Percentiles rank a stretch among this genome's conserved stretches.
phyloP scores from a whole-genome alignment of 116 monocot species.

The Zostera marina region DNA sequence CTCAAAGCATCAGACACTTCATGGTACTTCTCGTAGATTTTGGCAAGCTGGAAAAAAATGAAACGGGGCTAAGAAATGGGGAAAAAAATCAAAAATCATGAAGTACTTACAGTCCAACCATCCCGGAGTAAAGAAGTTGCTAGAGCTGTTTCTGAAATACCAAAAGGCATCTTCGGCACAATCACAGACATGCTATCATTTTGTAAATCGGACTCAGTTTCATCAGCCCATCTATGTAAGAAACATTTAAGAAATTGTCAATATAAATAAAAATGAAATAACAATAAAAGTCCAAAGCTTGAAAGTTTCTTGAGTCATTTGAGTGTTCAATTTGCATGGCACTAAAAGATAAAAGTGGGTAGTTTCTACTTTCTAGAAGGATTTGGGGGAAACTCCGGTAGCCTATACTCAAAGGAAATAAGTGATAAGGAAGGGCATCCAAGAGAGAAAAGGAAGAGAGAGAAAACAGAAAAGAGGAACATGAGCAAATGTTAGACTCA shows the following conservation, averaged over 20 bases:
- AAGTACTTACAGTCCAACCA: slow-evolving; percentile 89
- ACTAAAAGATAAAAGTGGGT: too few relatives aligned
- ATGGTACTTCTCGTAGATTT: slow-evolving; percentile 98
- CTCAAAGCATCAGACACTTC: slow-evolving; percentile 80
- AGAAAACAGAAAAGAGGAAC: too few relatives aligned
- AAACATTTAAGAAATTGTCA: neutral
- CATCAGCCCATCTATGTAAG: neutral
- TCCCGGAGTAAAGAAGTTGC: slow-evolving; percentile 87
- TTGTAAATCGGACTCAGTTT: slow-evolving; percentile 5
- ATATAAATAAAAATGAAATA: too few relatives aligned
- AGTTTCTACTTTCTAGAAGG: too few relatives aligned
- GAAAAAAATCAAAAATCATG: neutral
- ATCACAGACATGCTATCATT: slow-evolving; percentile 22
- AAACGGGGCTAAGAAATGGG: neutral
- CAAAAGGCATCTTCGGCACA: slow-evolving; percentile 40
- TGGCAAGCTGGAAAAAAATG: slow-evolving; percentile 45
- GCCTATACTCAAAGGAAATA: too few relatives aligned
- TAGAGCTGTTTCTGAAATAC: slow-evolving; percentile 90
- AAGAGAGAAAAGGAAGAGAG: too few relatives aligned
- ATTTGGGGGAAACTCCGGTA: too few relatives aligned
- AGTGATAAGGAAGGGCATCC: too few relatives aligned
- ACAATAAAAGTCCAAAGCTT: too few relatives aligned
- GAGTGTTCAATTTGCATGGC: too few relatives aligned
- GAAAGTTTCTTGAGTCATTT: too few relatives aligned
- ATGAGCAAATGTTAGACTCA: too few relatives aligned